Conservation (phyloP, 1,284 basidiomycete species). For the Heterobasidion irregulare region DNA sequence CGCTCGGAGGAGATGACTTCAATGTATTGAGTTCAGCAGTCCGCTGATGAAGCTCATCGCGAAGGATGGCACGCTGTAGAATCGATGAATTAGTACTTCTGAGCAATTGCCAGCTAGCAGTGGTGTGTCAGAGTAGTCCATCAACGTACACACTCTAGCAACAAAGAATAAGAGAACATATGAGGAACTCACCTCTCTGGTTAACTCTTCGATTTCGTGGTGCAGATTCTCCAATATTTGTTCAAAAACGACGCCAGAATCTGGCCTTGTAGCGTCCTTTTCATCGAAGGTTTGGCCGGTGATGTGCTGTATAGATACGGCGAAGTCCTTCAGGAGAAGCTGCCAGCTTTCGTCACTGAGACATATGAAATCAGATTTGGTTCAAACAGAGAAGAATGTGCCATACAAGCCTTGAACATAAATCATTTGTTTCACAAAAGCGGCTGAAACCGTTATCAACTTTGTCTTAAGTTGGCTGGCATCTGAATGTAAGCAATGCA, state of each 20-base stretch:
- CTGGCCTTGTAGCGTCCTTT: conserved; percentile 13
- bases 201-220: conserved; percentile 48
- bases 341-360: conserved; percentile 58
- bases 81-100: background rate
- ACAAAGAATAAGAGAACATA: background rate
- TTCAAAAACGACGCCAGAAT: conserved; percentile 35
- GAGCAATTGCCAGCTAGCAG: too few species aligned
- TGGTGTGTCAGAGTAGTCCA: background rate
- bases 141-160: background rate
- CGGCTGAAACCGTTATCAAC: too few species aligned
- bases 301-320: conserved; percentile 55
- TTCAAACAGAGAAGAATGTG: too few species aligned
- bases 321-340: conserved; percentile 52
- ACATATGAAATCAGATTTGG: too few species aligned
- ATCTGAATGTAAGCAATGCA: too few species aligned
- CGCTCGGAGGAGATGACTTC: conserved; percentile 39
- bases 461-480: too few species aligned
- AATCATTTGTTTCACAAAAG: too few species aligned
- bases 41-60: conserved; percentile 47
- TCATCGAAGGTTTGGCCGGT: conserved; percentile 61
- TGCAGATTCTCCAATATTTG: conserved; percentile 49
- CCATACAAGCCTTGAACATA: too few species aligned
- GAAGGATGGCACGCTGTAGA: conserved; percentile 40
- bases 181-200: conserved; percentile 46
- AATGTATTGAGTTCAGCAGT: conserved; percentile 61